Evolutionary conservation across 2,329 filamentous ascomycete genomes (phyloP).

Genomic region (Pleurostoma richardsiae): DNA sequence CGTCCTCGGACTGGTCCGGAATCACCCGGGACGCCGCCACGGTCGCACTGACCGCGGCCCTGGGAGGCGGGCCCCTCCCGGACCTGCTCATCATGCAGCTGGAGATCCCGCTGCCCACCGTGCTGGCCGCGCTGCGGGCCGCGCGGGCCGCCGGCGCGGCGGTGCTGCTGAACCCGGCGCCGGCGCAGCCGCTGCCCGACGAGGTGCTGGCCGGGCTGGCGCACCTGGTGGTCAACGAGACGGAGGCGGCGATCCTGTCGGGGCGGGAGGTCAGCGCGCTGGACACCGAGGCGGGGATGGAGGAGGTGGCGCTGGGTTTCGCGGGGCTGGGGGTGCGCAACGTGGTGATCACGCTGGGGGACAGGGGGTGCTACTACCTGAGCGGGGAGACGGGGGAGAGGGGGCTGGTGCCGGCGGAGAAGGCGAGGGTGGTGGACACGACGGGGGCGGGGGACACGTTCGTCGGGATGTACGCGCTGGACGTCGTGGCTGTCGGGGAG

Average conservation of each 20-base stretch:
- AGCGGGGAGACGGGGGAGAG: slow-evolving; percentile 30
- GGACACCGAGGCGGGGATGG: slow-evolving; percentile 37
- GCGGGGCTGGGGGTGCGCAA: slow-evolving; percentile 65
- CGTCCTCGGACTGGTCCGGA: too few relatives aligned
- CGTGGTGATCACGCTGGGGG: slow-evolving; percentile 80
- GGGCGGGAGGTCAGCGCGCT: slow-evolving; percentile 45
- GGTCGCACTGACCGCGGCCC: slow-evolving; percentile 1
- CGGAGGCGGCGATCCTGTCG: slow-evolving; percentile 72
- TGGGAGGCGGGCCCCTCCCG: slow-evolving; percentile 29
- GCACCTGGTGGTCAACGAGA: slow-evolving; percentile 87
- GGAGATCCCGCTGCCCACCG: slow-evolving; percentile 66
- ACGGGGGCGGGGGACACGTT: slow-evolving; percentile 95
- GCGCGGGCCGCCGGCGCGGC: slow-evolving; percentile 44
- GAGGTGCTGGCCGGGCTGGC: slow-evolving; percentile 63
- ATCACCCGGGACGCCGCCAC: too few relatives aligned
- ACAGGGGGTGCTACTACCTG: slow-evolving; percentile 68
- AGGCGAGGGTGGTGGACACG: slow-evolving; percentile 79
- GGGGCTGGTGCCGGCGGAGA: slow-evolving; percentile 56
- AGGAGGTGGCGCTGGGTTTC: slow-evolving; percentile 53
- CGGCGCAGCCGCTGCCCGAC: slow-evolving; percentile 63
- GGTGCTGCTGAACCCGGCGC: slow-evolving; percentile 82
- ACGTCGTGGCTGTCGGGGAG: slow-evolving; percentile 48
- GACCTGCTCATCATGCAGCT: slow-evolving; percentile 71
- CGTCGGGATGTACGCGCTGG: slow-evolving; percentile 79
- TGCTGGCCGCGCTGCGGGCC: slow-evolving; percentile 53